Evolutionary conservation across 2,329 filamentous ascomycete genomes (phyloP), one percentile per base, ranked within the genome.

Genomic region (Ceratocystis diversiconidia): DNA sequence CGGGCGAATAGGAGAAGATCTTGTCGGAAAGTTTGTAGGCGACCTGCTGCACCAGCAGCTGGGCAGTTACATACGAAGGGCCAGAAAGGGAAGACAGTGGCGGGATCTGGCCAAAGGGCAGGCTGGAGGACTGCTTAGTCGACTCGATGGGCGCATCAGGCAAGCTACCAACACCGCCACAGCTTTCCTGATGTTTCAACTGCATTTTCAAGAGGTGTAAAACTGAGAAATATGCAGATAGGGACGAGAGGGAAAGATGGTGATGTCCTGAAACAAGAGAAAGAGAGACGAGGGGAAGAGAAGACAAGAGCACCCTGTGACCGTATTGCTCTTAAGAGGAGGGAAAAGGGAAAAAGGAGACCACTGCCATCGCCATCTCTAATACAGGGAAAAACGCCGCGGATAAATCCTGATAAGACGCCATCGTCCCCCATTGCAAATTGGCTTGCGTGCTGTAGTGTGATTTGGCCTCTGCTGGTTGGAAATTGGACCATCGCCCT

Each of bases 1-100:
- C 89, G 32, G 92, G 90, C 2, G 92, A 97, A 80, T 95, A 97
- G 66, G 92, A 89, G 79, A 96, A 99, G 77, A 97, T 86, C 81
- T 95, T 96, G 80, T 97, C 92, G 66, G 92, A 97, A 68, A 99
- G 82, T 69, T 89, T 84, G 78, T 96, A 99, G 68, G 92, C 90
- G 69, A 97, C 88, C 77, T 99, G 94, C 79, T 99, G 94, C 69
- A 97, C 88, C 65, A 99, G 84, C 25, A 90, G 85, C 78, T 99
- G 94, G 36, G 91, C 89, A 50, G 92, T 97, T 68, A 92, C 83
- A 77, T 99, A 99, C 65, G 89, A 94, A 70, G 92, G 89, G 17
- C 92, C 94, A 68, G 83, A 86, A 75, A 97, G 89, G 71, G 81
- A 78, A 43, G 80, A 75, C 67, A 85, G 74, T 28, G 80, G 68